A percentile compares a stretch with the other conserved stretches of the same genome.
These are phyloP conservation scores for Zygosaccharomyces rouxii DNA, from an alignment of 805 yeast species.

Conservation along the genomic window DNA sequence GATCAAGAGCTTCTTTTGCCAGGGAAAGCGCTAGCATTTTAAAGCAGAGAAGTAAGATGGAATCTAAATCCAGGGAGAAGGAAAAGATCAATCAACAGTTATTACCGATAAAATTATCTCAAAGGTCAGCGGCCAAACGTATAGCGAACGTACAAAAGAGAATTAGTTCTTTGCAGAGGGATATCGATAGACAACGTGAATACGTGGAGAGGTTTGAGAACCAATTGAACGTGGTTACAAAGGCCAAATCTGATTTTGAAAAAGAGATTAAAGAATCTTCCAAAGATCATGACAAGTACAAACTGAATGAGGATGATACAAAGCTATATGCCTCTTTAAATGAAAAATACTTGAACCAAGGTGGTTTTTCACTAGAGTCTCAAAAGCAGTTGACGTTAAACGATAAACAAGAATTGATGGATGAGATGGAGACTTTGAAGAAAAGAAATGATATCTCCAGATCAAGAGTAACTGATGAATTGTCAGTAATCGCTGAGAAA, in stretches of 20 bases:
- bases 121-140: constrained; percentile 45
- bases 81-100: constrained; percentile 45
- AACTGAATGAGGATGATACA: constrained; percentile 48
- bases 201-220: constrained; percentile 40
- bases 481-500: constrained; percentile 35
- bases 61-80: constrained; percentile 36
- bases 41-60: constrained; percentile 39
- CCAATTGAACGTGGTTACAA: constrained; percentile 46
- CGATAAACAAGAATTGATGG: constrained; percentile 43
- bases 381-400: constrained; percentile 39
- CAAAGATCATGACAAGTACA: constrained; percentile 30
- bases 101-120: constrained; percentile 60
- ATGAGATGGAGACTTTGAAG: constrained; percentile 38
- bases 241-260: constrained; percentile 40
- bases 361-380: constrained; percentile 55
- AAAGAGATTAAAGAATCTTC: constrained; percentile 30
- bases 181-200: constrained; percentile 48
- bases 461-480: constrained; percentile 33
- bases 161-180: constrained; percentile 46
- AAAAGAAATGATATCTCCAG: constrained; percentile 36
- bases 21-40: constrained; percentile 42
- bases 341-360: constrained; percentile 51
- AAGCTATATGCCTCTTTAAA: constrained; percentile 56
- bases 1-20: constrained; percentile 42
- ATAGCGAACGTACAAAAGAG: constrained; percentile 44